Base-by-base conservation (phyloP, 208 protist genomes). In the Acanthamoeba castellanii region DNA sequence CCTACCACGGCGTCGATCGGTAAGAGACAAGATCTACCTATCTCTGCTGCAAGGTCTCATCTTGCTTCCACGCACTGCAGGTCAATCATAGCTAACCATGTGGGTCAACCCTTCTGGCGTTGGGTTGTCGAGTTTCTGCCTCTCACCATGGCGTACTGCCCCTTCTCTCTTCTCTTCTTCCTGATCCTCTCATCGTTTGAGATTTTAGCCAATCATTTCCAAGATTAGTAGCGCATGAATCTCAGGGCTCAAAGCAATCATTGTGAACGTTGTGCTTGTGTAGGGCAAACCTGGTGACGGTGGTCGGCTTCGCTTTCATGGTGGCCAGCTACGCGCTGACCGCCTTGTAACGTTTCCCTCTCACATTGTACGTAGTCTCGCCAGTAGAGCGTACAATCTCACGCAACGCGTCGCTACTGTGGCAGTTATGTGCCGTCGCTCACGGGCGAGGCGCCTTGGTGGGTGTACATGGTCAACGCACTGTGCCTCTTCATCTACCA, bases 81-180 rank as follows among this genome's bases (percentile, higher is more conserved):
- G n/a, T 89, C 82, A 16, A 57, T 89, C 82, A 89, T 89, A 18
- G 82, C 82, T 47, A 89, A 89, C 47, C 59, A 89, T 89, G 50
- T 89, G n/a, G 55, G 45, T 1, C 82, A 89, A 42, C 82, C 82
- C 22, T 89, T 89, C 50, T 89, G 82, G 82, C 50, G 82, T 27
- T 66, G 82, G 50, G 82, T 89, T 20, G 82, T 89, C n/a, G 82
- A 89, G 55, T 89, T 68, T 34, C 32, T 89, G 82, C 82, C 82
- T 0, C 82, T 64, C n/a, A 68, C 82, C 7, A n/a, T 89, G 30
- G 82, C 82, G 82, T 89, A 64, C 82, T 0, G 5, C 14, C 59
- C 66, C n/a, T 2, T 32, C 20, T 66, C 7, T 18, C 13, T 37
- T 20, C 30, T 30, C 70, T 30, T n/a, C n/a, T n/a, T n/a, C n/a